These are phyloP conservation scores for Penicillium paradoxum DNA, from an alignment of 495 filamentous ascomycete genomes.

Conservation along the genomic window DNA sequence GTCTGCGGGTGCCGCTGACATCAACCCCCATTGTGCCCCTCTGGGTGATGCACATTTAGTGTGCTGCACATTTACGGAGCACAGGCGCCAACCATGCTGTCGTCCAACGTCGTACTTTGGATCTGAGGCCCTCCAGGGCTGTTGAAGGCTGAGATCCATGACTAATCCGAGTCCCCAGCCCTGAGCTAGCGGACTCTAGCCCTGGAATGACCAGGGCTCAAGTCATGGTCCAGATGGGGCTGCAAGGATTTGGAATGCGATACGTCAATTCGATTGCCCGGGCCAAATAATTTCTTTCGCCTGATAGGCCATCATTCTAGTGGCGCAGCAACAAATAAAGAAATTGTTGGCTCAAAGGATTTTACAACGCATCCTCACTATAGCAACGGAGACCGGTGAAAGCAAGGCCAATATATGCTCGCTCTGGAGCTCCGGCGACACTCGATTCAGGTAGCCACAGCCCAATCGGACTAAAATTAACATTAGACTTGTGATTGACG, in stretches of 20 bases:
- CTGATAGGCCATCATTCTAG: not conserved
- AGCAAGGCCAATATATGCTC: not conserved
- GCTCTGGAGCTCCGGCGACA: too few relatives aligned
- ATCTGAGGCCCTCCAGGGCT: too few relatives aligned
- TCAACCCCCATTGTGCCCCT: too few relatives aligned
- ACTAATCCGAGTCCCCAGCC: too few relatives aligned
- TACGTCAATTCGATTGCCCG: not conserved
- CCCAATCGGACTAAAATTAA: slow-evolving; percentile 11
- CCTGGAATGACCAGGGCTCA: not conserved
- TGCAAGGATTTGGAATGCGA: not conserved
- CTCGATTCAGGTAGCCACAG: too few relatives aligned
- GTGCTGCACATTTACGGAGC: too few relatives aligned
- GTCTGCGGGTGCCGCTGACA: not conserved
- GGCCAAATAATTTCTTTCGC: too few relatives aligned
- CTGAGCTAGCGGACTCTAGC: too few relatives aligned
- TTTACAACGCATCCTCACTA: not conserved
- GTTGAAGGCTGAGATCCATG: not conserved
- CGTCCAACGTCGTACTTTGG: too few relatives aligned
- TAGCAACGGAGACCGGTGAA: slow-evolving; percentile 4
- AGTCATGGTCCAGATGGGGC: not conserved
- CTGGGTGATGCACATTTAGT: too few relatives aligned
- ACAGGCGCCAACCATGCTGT: too few relatives aligned
- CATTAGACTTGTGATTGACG: slow-evolving; percentile 7
- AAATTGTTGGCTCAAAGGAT: not conserved
- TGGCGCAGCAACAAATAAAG: not conserved